These are phyloP conservation scores for Parastagonospora avenae DNA, from an alignment of 2,329 filamentous ascomycete genomes.

Conservation along the genomic window DNA sequence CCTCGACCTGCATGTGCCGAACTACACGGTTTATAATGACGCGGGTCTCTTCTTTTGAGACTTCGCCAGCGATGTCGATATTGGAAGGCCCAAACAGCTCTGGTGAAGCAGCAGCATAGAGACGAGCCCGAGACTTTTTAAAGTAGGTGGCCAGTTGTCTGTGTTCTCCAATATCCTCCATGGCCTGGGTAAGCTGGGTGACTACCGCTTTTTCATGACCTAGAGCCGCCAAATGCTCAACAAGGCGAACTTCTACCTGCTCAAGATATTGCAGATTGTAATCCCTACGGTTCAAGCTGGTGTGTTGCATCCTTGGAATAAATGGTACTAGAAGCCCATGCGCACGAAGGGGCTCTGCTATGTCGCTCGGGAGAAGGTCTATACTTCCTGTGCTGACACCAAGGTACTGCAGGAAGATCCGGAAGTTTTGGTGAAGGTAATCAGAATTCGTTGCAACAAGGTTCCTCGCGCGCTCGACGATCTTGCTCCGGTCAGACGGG, in stretches of 20 bases:
- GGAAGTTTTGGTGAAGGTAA: conserved; percentile 13
- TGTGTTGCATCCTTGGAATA: conserved; percentile 1
- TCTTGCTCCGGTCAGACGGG: conserved; percentile 13
- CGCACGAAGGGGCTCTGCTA: conserved; percentile 27
- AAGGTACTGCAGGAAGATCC: conserved; percentile 16
- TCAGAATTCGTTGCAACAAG: conserved; percentile 20
- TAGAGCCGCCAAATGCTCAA: conserved; percentile 13
- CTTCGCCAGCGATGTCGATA: conserved; percentile 30
- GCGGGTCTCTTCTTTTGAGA: conserved; percentile 26
- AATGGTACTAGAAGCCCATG: conserved; percentile 23
- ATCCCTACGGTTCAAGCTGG: not conserved
- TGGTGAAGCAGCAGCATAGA: conserved; percentile 21
- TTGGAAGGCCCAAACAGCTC: conserved; percentile 11
- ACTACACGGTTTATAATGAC: conserved; percentile 28
- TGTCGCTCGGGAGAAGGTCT: conserved; percentile 31
- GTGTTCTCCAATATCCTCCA: conserved; percentile 10
- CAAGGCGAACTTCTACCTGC: conserved; percentile 21
- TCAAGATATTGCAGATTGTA: conserved; percentile 19
- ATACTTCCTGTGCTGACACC: conserved; percentile 17
- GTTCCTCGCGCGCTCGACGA: conserved; percentile 20
- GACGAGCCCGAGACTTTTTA: conserved; percentile 15
- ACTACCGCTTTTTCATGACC: conserved; percentile 9
- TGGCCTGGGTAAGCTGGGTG: conserved; percentile 3
- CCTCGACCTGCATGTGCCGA: conserved; percentile 6
- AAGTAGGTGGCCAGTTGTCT: conserved; percentile 7